Conservation (phyloP, 2,329 filamentous ascomycete genomes). For the Aspergillus quadricinctus region DNA sequence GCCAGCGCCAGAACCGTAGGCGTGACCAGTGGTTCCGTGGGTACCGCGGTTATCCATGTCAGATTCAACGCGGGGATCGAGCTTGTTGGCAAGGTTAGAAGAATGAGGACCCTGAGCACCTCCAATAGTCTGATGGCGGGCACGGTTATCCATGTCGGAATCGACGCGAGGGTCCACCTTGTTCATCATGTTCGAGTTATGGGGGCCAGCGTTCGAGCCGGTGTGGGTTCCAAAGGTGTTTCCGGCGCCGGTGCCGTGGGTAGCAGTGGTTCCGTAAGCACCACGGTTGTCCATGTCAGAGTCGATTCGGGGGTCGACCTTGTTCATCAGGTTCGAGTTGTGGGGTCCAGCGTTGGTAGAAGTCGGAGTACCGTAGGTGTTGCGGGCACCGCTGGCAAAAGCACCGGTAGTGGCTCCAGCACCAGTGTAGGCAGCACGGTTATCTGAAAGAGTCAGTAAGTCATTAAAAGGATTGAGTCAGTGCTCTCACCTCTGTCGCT, state of each 20-base stretch:
- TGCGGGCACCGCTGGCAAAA: conserved; percentile 13
- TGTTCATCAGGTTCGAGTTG: conserved; percentile 28
- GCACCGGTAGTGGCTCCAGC: not conserved
- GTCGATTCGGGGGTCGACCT: conserved; percentile 30
- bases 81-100: conserved; percentile 46
- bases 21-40: conserved; percentile 8
- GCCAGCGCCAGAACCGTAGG: conserved; percentile 11
- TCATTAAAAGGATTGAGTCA: not conserved
- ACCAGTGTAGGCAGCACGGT: not conserved
- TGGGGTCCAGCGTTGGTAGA: conserved; percentile 13
- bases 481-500: conserved; percentile 7
- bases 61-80: conserved; percentile 44
- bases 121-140: conserved; percentile 11
- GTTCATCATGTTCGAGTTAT: conserved; percentile 26
- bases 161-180: conserved; percentile 31
- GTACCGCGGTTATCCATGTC: conserved; percentile 21
- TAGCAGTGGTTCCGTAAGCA: not conserved
- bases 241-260: conserved; percentile 12
- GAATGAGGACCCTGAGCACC: conserved; percentile 38
- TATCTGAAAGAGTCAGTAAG: conserved; percentile 2
- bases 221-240: not conserved
- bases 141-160: not conserved
- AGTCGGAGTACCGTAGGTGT: not conserved
- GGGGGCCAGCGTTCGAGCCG: conserved; percentile 9
- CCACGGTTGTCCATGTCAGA: conserved; percentile 7